These are phyloP conservation scores for Cryphonectria parasitica DNA, from an alignment of 2,329 filamentous ascomycete species.

Conservation along the genomic window DNA sequence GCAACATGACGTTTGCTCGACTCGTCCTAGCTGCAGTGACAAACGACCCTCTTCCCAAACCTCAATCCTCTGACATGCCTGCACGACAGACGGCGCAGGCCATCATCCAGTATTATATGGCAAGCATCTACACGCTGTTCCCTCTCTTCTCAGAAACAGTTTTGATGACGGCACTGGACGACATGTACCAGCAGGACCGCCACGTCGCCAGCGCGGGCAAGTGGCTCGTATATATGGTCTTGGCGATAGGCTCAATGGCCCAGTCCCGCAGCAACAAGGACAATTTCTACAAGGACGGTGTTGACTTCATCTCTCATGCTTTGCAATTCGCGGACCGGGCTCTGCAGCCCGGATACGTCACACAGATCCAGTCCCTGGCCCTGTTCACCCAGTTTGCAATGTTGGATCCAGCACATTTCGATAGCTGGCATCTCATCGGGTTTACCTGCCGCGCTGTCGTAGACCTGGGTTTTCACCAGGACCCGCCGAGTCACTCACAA, in stretches of 20 bases:
- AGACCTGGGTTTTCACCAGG: constrained; percentile 91
- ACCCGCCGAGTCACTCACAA: constrained; percentile 73
- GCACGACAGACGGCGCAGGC: constrained; percentile 68
- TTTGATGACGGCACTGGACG: constrained; percentile 78
- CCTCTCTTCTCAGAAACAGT: constrained; percentile 82
- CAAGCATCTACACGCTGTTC: constrained; percentile 77
- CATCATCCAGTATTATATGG: constrained; percentile 82
- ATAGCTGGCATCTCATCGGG: constrained; percentile 91
- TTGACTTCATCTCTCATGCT: constrained; percentile 64
- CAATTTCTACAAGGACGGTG: constrained; percentile 60
- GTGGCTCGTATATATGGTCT: constrained; percentile 87
- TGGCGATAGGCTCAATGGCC: constrained; percentile 78
- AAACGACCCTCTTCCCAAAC: constrained; percentile 71
- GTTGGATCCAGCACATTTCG: constrained; percentile 87
- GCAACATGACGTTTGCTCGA: constrained; percentile 89
- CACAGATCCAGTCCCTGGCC: constrained; percentile 84
- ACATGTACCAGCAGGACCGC: constrained; percentile 74
- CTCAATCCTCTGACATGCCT: constrained; percentile 67
- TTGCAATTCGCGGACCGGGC: constrained; percentile 80
- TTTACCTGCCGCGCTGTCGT: constrained; percentile 86
- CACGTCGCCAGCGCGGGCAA: constrained; percentile 71
- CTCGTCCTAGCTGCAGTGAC: constrained; percentile 83
- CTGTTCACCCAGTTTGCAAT: constrained; percentile 88
- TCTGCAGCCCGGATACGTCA: constrained; percentile 80
- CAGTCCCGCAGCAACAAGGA: constrained; percentile 73